Evolutionary conservation across 345 rosid genomes (phyloP), one percentile per base, ranked within the genome.

Genomic region (Linum lewisii): DNA sequence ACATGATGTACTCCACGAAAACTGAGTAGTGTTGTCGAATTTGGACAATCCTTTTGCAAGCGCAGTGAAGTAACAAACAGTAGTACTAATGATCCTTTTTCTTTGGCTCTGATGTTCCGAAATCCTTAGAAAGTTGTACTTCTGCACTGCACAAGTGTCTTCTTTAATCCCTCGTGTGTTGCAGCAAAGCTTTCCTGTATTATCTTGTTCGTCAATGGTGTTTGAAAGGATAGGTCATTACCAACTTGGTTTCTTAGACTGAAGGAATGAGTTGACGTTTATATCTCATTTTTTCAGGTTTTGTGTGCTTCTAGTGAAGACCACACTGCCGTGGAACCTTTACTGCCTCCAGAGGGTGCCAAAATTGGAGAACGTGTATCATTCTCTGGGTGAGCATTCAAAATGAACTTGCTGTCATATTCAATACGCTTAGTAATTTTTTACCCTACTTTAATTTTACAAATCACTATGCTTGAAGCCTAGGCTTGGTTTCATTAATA

Each of bases 281-380:
- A 62, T 51, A 69, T 68, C 22, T 25, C 51, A 21, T 57, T 24
- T 59, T 66, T 36, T 58, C 82, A 93, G 97, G 94, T 93, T 49
- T 88, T 87, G 9, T 93, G 94, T 75, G 94, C 99, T 73, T 89
- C 97, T 36, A 87, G 53, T 54, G 91, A 83, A 73, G 97, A 89
- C 66, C 97, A 88, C 75, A 72, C 85, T 0, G 59, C 62, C 21
- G 95, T 85, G 21, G 94, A 93, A 64, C 97, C 99, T 20, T 68
- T 93, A 78, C 75, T 83, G 5, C 89, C 95, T 55, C 97, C 97
- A 69, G 94, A 78, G 69, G 89, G 88, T 16, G 86, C 89, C 24
- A 77, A 80, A 62, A 75, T 77, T 19, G 98, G 98, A 58, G 95
- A 92, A 76, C 75, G 67, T 15, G 63, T 92, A 55, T 65, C 85